Base-by-base conservation (phyloP, 495 filamentous ascomycete species). In the Cercophora newfieldiana region DNA sequence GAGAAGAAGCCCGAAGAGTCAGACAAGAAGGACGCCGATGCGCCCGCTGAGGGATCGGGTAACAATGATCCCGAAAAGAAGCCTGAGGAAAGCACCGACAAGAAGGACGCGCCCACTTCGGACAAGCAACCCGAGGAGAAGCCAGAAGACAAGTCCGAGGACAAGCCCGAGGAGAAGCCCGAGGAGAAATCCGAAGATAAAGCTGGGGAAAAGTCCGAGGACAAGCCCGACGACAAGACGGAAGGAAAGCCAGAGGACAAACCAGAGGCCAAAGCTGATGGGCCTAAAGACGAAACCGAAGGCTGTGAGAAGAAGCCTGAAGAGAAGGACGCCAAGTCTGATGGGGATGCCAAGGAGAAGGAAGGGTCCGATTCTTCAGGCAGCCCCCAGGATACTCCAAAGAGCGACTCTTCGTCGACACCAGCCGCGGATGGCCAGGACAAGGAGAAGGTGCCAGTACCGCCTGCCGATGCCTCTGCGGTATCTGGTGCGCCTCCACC, bases 391-490 rank as follows among this genome's bases (percentile, higher is more conserved):
- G 49, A 71, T 57, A 78, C 76, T 0, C 76, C 76, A 19, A 76
- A 73, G 64, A 76, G 67, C 29, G 72, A 74, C 19, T 25, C 63
- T 12, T 68, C 76, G 1, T 55, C 67, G 4, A 66, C 71, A 12
- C 30, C 30, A 3, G 57, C 58, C 2, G 67, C 64, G 18, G 67
- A 70, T 21, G 61, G 65, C 47, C 67, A 73, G 37, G 63, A 66
- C 29, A 68, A 71, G 57, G 72, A 77, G 29, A 75, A 76, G 69
- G 71, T 75, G 7, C 67, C 71, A 2, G 71, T 76, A 1, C 70
- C 77, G 7, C 71, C 75, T 3, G 71, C 69, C 31, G 66, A 68
- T 24, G 60, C 48, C 54, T 55, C 68, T 25, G 66, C 68, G 22
- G 66, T 73, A 0, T 70, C 72, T 2, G 74, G 74, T 31, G 68